Conservation (phyloP, 768 basidiomycete genomes). For the Boletellus ananiceps region DNA sequence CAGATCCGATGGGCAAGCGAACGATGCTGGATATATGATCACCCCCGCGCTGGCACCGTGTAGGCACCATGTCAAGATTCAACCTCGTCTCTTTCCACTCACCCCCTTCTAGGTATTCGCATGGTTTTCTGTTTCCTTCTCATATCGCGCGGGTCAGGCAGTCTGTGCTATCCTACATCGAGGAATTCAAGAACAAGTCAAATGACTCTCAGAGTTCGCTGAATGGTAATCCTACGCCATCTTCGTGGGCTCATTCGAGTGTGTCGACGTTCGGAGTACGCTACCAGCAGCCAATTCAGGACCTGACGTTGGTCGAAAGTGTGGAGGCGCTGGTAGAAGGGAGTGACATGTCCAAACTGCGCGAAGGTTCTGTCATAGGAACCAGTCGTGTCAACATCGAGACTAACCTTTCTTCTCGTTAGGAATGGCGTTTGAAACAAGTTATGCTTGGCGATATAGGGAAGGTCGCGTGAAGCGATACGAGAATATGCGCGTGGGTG, state of each 20-base stretch:
- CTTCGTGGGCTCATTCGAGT: constrained; percentile 71
- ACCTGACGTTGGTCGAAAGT: constrained; percentile 62
- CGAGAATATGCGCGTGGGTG: constrained; percentile 70
- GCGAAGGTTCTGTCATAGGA: constrained; percentile 46
- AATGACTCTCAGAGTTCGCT: constrained; percentile 22
- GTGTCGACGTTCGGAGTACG: constrained; percentile 80
- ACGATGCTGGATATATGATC: constrained; percentile 97
- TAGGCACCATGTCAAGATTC: constrained; percentile 37
- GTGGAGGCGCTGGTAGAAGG: constrained; percentile 94
- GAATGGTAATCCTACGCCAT: constrained; percentile 40
- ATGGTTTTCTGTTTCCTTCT: constrained; percentile 93
- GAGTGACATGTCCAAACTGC: constrained; percentile 70
- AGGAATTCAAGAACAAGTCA: constrained; percentile 37
- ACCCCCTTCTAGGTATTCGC: constrained; percentile 66
- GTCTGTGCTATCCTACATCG: constrained; percentile 50
- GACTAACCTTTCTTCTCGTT: not conserved
- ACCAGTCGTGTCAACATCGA: not conserved
- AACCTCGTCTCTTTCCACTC: constrained; percentile 3
- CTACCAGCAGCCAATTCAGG: constrained; percentile 65
- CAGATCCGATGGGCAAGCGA: constrained; percentile 89
- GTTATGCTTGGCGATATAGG: constrained; percentile 65
- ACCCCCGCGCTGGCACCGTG: constrained; percentile 92
- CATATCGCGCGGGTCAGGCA: constrained; percentile 67
- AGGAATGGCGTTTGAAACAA: constrained; percentile 57
- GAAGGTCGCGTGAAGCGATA: constrained; percentile 68